A percentile compares a stretch with the other conserved stretches of the same genome.
These are phyloP conservation scores for Ceratocystis harringtonii DNA, from an alignment of 2,329 filamentous ascomycete genomes.

Conservation along the genomic window DNA sequence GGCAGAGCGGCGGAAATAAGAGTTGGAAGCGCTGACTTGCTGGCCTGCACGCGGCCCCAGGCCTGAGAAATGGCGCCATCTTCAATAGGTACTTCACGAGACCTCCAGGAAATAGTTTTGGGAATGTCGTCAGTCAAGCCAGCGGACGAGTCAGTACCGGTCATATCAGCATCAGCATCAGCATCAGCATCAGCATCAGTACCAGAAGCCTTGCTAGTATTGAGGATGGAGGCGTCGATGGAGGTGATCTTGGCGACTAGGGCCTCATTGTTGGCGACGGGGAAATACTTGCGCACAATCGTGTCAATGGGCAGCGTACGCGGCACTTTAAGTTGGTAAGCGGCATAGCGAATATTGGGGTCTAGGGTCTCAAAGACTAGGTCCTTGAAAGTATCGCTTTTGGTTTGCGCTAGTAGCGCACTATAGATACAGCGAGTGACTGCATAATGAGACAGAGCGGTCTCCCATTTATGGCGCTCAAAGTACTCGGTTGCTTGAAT, in stretches of 20 bases:
- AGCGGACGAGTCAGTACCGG: constrained; percentile 29
- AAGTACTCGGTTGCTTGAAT: constrained; percentile 65
- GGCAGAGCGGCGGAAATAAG: constrained; percentile 27
- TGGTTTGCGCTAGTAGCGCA: constrained; percentile 47
- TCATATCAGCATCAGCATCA: constrained; percentile 15
- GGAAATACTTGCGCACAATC: constrained; percentile 68
- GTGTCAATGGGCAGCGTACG: constrained; percentile 67
- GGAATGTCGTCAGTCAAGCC: constrained; percentile 43
- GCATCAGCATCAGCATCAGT: background rate
- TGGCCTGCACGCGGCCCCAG: constrained; percentile 46
- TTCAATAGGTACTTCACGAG: constrained; percentile 71
- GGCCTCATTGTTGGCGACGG: constrained; percentile 39
- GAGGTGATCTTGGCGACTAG: constrained; percentile 54
- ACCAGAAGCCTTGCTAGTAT: constrained; percentile 27
- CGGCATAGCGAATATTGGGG: constrained; percentile 83
- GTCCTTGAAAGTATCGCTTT: constrained; percentile 69
- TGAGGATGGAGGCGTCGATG: constrained; percentile 52
- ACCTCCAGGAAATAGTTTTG: constrained; percentile 71
- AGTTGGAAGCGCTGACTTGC: constrained; percentile 30
- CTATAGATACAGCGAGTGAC: constrained; percentile 70
- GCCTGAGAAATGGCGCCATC: constrained; percentile 84
- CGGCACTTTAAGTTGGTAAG: constrained; percentile 79
- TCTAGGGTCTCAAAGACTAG: constrained; percentile 75
- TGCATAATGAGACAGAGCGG: constrained; percentile 61
- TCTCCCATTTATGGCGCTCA: constrained; percentile 76